These are phyloP conservation scores for Xylariaceae sp. DNA, from an alignment of 2,329 filamentous ascomycete species.

Conservation along the genomic window DNA sequence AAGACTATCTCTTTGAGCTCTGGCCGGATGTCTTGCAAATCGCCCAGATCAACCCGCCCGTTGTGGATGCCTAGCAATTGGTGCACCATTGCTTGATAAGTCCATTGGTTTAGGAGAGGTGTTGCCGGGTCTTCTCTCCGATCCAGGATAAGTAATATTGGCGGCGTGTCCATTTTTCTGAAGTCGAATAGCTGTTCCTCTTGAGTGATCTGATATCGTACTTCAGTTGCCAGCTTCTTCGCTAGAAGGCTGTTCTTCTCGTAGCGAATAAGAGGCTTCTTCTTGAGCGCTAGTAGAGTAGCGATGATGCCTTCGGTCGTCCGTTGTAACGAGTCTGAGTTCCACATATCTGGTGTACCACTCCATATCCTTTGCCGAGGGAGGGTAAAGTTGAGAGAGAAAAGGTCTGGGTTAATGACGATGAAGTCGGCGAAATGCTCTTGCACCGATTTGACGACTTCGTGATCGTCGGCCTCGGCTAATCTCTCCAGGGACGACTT, in stretches of 20 bases:
- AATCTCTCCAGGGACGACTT: constrained; percentile 94
- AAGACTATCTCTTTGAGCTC: constrained; percentile 94
- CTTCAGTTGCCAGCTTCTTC: constrained; percentile 91
- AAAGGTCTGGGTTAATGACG: constrained; percentile 93
- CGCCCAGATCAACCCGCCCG: constrained; percentile 86
- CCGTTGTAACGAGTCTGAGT: constrained; percentile 83
- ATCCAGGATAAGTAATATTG: constrained; percentile 88
- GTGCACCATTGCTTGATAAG: constrained; percentile 99
- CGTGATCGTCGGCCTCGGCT: constrained; percentile 95
- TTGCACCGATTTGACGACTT: constrained; percentile 91
- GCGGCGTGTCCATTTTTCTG: constrained; percentile 89
- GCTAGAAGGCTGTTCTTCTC: constrained; percentile 88
- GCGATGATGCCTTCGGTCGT: constrained; percentile 88
- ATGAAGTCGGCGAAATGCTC: constrained; percentile 97
- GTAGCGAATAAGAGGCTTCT: constrained; percentile 93
- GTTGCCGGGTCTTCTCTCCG: constrained; percentile 94
- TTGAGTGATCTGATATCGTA: constrained; percentile 91
- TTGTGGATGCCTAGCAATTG: constrained; percentile 93
- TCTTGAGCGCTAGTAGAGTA: constrained; percentile 86
- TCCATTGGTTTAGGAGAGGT: constrained; percentile 95
- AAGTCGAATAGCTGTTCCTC: constrained; percentile 98
- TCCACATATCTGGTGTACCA: constrained; percentile 83
- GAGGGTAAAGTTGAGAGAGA: constrained; percentile 76
- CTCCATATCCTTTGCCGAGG: constrained; percentile 83
- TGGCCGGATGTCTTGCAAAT: constrained; percentile 81